Percentiles rank a stretch among this genome's conserved stretches.
Evolutionary conservation across 1,139 yeast species (phyloP).

Genomic region (Nadsonia starkeyi-henricii): DNA sequence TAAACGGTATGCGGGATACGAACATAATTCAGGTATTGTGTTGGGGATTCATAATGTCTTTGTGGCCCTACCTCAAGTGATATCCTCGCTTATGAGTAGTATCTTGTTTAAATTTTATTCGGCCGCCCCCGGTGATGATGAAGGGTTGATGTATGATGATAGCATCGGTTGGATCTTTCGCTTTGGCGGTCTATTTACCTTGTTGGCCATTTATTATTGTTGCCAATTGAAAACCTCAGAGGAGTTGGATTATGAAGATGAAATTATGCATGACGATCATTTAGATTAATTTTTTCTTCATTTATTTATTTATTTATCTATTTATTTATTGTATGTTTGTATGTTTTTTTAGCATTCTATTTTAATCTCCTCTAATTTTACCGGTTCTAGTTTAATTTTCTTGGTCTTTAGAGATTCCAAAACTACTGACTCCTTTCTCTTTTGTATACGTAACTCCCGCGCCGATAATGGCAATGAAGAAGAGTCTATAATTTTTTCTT

Average conservation of each 20-base stretch:
- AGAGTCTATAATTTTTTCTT: no score
- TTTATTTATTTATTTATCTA: slow-evolving; percentile 1
- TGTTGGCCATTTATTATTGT: slow-evolving; percentile 22
- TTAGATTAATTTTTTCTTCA: not conserved
- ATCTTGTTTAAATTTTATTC: slow-evolving; percentile 24
- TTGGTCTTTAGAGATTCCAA: not conserved
- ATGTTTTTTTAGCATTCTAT: not conserved
- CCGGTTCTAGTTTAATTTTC: not conserved
- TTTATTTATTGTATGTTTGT: no score
- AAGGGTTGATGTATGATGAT: slow-evolving; percentile 17
- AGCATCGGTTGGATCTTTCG: slow-evolving; percentile 26
- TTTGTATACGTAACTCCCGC: not conserved
- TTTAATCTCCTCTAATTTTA: not conserved
- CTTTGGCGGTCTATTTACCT: slow-evolving; percentile 23
- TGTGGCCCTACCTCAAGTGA: slow-evolving; percentile 27
- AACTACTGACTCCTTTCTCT: no score
- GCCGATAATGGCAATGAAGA: not conserved
- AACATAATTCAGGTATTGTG: slow-evolving; percentile 23
- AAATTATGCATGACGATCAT: slow-evolving; percentile 1
- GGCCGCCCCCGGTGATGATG: slow-evolving; percentile 13
- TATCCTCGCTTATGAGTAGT: slow-evolving; percentile 23
- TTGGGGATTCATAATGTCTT: slow-evolving; percentile 29
- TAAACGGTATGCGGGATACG: not conserved
- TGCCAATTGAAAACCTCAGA: slow-evolving; percentile 13
- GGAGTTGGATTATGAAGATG: not conserved